Evolutionary conservation across 177 flowering plant genomes (phyloP).

Genomic region (Tripterygium wilfordii): DNA sequence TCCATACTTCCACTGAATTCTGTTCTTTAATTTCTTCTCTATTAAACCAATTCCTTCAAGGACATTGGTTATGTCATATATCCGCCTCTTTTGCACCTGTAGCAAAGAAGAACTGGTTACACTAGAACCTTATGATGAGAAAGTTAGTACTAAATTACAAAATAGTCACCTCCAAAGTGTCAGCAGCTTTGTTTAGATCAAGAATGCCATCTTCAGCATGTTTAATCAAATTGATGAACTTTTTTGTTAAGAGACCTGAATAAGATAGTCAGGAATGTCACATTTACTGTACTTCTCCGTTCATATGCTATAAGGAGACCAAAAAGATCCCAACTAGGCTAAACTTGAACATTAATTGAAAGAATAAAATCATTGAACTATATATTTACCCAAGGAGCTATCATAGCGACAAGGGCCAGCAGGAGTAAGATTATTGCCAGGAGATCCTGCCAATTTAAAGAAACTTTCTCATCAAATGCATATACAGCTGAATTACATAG

Average conservation of each 20-base stretch:
- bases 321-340: background rate
- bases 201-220: slow-evolving; percentile 95
- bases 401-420: slow-evolving; percentile 94
- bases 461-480: slow-evolving; percentile 2
- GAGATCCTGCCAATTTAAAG: slow-evolving; percentile 61
- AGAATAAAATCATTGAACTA: background rate
- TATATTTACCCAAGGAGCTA: slow-evolving; percentile 78
- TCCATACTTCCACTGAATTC: slow-evolving; percentile 95
- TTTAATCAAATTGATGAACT: slow-evolving; percentile 85
- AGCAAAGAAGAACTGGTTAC: slow-evolving; percentile 11
- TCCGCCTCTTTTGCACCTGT: slow-evolving; percentile 94
- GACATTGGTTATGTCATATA: slow-evolving; percentile 98
- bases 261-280: background rate
- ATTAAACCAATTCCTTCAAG: slow-evolving; percentile 96
- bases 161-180: slow-evolving; percentile 67
- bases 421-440: slow-evolving; percentile 69
- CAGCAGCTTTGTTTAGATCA: slow-evolving; percentile 95
- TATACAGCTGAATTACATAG: too few species aligned
- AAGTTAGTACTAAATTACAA: too few species aligned
- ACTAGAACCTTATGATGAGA: background rate
- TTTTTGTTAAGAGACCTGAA: slow-evolving; percentile 89
- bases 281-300: too few species aligned
- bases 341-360: background rate
- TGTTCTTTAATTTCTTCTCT: slow-evolving; percentile 92
- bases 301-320: background rate